Percentiles rank a stretch among this genome's conserved stretches.
Conservation (phyloP, 371 early-diverging fungal species). For the Mortierella sp. region DNA sequence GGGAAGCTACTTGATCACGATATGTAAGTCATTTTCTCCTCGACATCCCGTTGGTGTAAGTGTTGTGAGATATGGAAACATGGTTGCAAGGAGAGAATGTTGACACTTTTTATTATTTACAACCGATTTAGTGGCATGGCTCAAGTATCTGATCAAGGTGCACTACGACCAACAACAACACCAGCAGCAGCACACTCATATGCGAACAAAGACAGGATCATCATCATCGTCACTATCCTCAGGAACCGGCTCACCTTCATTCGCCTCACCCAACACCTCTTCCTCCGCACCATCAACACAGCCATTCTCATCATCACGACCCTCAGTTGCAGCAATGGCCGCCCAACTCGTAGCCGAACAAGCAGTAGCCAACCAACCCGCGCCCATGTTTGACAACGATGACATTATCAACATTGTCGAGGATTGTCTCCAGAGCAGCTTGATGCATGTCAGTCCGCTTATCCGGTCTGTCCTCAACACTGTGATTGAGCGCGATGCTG, state of each 20-base stretch:
- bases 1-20: slow-evolving; percentile 46
- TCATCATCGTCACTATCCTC: slow-evolving; percentile 16
- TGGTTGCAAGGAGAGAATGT: no score
- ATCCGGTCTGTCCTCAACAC: slow-evolving; percentile 51
- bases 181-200: background rate
- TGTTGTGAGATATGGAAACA: background rate
- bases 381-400: slow-evolving; percentile 44
- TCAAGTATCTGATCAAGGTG: slow-evolving; percentile 42
- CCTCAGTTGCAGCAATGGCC: slow-evolving; percentile 42
- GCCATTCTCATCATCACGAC: background rate
- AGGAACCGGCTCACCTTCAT: slow-evolving; percentile 18
- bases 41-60: background rate
- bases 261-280: slow-evolving; percentile 1
- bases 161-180: slow-evolving; percentile 32
- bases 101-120: background rate
- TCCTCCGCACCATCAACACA: background rate
- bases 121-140: slow-evolving; percentile 44
- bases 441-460: slow-evolving; percentile 39
- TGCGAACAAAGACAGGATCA: slow-evolving; percentile 8
- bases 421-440: slow-evolving; percentile 37
- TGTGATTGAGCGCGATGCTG: slow-evolving; percentile 44
- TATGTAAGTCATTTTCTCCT: slow-evolving; percentile 23
- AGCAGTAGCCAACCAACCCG: slow-evolving; percentile 15
- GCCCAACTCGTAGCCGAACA: slow-evolving; percentile 37
- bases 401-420: slow-evolving; percentile 47